Conservation (phyloP, 2,329 filamentous ascomycete species). For the Paraphoma sp. region DNA sequence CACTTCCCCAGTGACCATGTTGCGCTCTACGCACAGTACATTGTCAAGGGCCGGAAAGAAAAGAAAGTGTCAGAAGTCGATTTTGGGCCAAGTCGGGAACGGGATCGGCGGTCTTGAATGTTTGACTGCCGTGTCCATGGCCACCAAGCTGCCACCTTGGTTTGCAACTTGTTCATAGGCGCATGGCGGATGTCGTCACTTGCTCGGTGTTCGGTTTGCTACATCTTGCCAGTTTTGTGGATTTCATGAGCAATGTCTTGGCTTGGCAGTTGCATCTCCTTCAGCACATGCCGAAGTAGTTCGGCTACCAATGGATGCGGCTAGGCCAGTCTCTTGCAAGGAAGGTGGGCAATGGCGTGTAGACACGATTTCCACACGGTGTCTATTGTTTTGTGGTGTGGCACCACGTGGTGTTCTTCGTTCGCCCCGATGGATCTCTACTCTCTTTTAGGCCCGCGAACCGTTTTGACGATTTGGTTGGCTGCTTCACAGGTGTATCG, state of each 20-base stretch:
- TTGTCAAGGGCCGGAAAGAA: slow-evolving; percentile 86
- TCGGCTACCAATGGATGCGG: neutral
- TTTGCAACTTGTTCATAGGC: slow-evolving; percentile 41
- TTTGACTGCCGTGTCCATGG: slow-evolving; percentile 7
- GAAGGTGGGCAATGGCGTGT: slow-evolving; percentile 25
- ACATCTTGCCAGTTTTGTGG: slow-evolving; percentile 31
- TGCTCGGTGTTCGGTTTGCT: slow-evolving; percentile 42
- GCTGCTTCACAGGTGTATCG: slow-evolving; percentile 20
- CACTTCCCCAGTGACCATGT: slow-evolving; percentile 95
- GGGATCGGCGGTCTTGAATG: slow-evolving; percentile 36
- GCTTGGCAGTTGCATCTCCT: slow-evolving; percentile 26
- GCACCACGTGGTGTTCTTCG: slow-evolving; percentile 25
- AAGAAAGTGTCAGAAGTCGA: slow-evolving; percentile 56
- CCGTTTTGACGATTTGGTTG: slow-evolving; percentile 22
- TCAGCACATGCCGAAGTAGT: neutral
- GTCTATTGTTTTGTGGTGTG: slow-evolving; percentile 39
- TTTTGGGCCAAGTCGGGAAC: slow-evolving; percentile 44
- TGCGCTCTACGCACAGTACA: slow-evolving; percentile 86
- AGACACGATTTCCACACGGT: slow-evolving; percentile 40
- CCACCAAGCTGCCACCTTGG: slow-evolving; percentile 9
- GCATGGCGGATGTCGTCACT: slow-evolving; percentile 36
- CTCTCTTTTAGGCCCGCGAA: slow-evolving; percentile 31
- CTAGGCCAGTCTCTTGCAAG: slow-evolving; percentile 14
- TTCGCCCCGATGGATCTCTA: slow-evolving; percentile 21
- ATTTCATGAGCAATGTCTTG: slow-evolving; percentile 26